phyloP scores from a whole-genome alignment of 257 asterid genomes.

The Nemophila menziesii region DNA sequence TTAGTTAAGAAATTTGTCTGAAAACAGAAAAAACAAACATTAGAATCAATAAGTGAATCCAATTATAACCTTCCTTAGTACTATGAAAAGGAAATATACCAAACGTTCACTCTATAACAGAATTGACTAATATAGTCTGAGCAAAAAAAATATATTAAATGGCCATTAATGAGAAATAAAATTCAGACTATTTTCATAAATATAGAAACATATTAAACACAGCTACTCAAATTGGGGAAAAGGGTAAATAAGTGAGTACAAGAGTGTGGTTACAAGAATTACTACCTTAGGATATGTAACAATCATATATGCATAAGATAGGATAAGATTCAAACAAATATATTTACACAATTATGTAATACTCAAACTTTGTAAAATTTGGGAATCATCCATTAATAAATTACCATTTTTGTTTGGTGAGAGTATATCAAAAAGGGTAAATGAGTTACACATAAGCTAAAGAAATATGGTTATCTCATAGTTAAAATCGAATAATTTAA shows the following conservation, averaged over 20 bases:
- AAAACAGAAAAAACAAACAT: constrained; percentile 13
- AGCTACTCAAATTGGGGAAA: neutral
- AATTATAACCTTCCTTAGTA: neutral
- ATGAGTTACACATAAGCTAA: neutral
- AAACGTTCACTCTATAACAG: too few species aligned
- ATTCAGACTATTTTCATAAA: neutral
- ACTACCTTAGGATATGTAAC: constrained; percentile 3
- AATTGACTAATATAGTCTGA: neutral
- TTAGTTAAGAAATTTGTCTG: constrained; percentile 25
- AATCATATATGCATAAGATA: neutral
- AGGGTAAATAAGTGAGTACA: constrained; percentile 1
- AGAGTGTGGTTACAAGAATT: constrained; percentile 5
- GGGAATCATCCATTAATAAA: neutral
- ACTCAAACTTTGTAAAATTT: constrained; percentile 1
- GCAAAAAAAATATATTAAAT: neutral
- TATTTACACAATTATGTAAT: neutral
- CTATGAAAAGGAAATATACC: neutral
- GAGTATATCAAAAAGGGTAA: neutral
- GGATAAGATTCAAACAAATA: neutral
- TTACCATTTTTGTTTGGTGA: constrained; percentile 1
- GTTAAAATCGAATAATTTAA: neutral
- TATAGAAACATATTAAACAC: constrained; percentile 1
- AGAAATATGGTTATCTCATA: neutral
- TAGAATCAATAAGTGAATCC: constrained; percentile 11
- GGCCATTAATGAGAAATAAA: neutral